Evolutionary conservation across 331 rosid genomes (phyloP).

Genomic region (Phaseolus coccineus): DNA sequence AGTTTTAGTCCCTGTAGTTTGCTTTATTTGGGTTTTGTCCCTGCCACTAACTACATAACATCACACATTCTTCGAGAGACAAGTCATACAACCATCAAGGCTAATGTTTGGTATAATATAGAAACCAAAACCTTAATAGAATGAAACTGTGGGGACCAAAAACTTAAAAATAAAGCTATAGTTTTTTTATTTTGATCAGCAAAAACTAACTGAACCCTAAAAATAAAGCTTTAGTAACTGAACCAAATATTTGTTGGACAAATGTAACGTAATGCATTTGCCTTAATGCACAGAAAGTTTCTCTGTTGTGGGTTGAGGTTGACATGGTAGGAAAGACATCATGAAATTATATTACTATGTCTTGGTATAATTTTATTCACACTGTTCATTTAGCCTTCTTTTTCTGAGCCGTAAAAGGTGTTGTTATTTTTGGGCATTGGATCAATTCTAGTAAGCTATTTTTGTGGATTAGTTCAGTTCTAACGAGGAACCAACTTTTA

Average conservation of each 20-base stretch:
- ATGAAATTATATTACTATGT: background rate
- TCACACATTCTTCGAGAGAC: background rate
- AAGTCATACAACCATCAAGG: background rate
- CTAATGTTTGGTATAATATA: background rate
- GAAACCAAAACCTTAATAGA: background rate
- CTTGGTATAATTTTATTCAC: slow-evolving; percentile 26
- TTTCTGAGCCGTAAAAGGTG: slow-evolving; percentile 17
- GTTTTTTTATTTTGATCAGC: no score
- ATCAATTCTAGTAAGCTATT: slow-evolving; percentile 10
- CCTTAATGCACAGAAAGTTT: slow-evolving; percentile 21
- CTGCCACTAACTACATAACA: background rate
- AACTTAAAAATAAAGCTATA: background rate
- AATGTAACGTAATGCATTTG: background rate
- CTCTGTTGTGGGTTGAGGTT: slow-evolving; percentile 6
- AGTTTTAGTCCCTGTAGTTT: background rate
- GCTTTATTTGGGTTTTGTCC: background rate
- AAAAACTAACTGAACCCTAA: background rate
- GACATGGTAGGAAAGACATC: background rate
- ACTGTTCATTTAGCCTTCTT: slow-evolving; percentile 33
- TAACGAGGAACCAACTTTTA: slow-evolving; percentile 2
- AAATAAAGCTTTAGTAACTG: background rate
- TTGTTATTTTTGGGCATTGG: background rate
- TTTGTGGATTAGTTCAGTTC: slow-evolving; percentile 22
- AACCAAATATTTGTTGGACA: background rate
- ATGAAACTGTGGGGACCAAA: background rate